Percentiles rank a stretch among this genome's conserved stretches.
Conservation (phyloP, 352 stramenopile species). For the Pythium vanterpoolii region DNA sequence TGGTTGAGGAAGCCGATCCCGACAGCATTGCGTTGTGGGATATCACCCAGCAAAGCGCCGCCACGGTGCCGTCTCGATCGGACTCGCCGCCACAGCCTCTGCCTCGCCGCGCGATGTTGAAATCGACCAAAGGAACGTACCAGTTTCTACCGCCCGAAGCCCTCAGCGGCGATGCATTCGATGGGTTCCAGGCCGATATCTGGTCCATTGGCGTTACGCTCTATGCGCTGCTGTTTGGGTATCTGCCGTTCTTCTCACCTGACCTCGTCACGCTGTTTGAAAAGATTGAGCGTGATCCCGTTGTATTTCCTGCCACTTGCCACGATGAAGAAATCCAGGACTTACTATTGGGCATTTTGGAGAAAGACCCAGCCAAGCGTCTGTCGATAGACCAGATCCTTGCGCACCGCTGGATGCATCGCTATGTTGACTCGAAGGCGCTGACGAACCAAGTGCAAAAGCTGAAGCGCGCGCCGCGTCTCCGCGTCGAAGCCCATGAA, state of each 20-base stretch:
- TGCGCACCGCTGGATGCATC: conserved; percentile 68
- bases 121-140: conserved; percentile 74
- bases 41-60: conserved; percentile 22
- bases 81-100: background rate
- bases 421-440: conserved; percentile 50
- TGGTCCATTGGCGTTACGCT: conserved; percentile 92
- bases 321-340: conserved; percentile 59
- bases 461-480: conserved; percentile 31
- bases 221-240: conserved; percentile 87
- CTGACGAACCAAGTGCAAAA: conserved; percentile 40
- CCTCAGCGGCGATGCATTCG: conserved; percentile 61
- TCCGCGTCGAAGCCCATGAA: conserved; percentile 46
- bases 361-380: conserved; percentile 72
- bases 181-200: conserved; percentile 85
- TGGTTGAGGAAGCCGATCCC: conserved; percentile 49
- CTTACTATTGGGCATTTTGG: conserved; percentile 63
- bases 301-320: conserved; percentile 46
- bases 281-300: conserved; percentile 72
- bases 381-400: conserved; percentile 65
- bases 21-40: conserved; percentile 48
- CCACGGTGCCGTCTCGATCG: background rate
- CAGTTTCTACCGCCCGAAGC: conserved; percentile 72
- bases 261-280: conserved; percentile 88
- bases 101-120: conserved; percentile 38
- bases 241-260: conserved; percentile 85